Conservation (phyloP, 1,284 basidiomycete species). For the Pyrrhoderma lamaoense region DNA sequence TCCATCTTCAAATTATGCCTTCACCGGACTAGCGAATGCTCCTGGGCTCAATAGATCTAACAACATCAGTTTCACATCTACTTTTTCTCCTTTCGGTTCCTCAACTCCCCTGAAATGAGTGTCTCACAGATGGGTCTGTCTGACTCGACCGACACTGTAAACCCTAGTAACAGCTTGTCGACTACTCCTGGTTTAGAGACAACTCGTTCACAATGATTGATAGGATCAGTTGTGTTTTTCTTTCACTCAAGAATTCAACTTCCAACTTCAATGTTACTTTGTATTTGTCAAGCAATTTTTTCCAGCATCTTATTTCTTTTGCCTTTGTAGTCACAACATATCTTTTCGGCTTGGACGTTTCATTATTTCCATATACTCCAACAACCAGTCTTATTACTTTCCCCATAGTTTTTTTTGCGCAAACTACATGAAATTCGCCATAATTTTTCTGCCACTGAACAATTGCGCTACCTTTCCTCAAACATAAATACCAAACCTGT, state of each 20-base stretch:
- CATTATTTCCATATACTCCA: slow-evolving; percentile 3
- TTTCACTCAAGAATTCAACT: slow-evolving; percentile 1
- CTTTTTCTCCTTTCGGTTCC: slow-evolving; percentile 19
- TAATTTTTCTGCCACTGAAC: slow-evolving; percentile 1
- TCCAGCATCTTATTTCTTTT: not conserved
- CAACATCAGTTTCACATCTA: slow-evolving; percentile 14
- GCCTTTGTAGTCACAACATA: not conserved
- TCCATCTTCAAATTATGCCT: slow-evolving; percentile 16
- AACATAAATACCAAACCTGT: slow-evolving; percentile 2
- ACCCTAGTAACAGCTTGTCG: slow-evolving; percentile 7
- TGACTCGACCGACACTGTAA: slow-evolving; percentile 12
- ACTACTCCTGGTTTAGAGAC: slow-evolving; percentile 17
- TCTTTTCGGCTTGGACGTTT: slow-evolving; percentile 10
- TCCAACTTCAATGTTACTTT: not conserved
- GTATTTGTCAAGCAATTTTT: slow-evolving; percentile 14
- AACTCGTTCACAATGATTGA: slow-evolving; percentile 11
- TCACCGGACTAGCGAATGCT: slow-evolving; percentile 6
- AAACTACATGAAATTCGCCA: slow-evolving; percentile 3
- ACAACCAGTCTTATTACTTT: not conserved
- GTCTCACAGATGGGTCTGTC: slow-evolving; percentile 7
- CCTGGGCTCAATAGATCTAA: slow-evolving; percentile 8
- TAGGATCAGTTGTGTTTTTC: slow-evolving; percentile 1
- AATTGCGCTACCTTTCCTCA: slow-evolving; percentile 6
- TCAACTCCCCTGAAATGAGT: slow-evolving; percentile 17
- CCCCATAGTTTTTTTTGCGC: not conserved